These are phyloP conservation scores for Phytopythium montanum DNA, from an alignment of 352 stramenopile species.

Conservation along the genomic window DNA sequence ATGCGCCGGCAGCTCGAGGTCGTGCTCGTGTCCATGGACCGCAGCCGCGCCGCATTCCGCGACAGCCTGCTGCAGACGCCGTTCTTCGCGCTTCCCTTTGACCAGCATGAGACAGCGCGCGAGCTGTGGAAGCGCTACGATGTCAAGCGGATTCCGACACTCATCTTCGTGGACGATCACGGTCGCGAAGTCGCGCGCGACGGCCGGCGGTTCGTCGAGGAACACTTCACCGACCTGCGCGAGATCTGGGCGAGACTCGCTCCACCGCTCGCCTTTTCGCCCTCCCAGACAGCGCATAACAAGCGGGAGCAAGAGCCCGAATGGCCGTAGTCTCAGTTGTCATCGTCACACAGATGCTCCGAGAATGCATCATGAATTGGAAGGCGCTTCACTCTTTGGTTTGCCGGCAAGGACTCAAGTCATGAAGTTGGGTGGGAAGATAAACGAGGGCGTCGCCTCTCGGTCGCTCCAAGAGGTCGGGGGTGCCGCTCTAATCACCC, in stretches of 20 bases:
- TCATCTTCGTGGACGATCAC: slow-evolving; percentile 64
- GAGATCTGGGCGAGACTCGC: slow-evolving; percentile 57
- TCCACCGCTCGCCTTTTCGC: slow-evolving; percentile 12
- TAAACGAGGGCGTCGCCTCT: neutral
- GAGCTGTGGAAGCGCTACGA: slow-evolving; percentile 67
- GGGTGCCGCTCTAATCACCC: too few relatives aligned
- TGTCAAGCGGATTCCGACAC: slow-evolving; percentile 62
- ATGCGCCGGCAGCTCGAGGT: slow-evolving; percentile 63
- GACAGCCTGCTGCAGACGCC: slow-evolving; percentile 55
- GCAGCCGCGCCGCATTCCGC: slow-evolving; percentile 45
- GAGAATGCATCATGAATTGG: neutral
- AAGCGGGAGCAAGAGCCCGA: slow-evolving; percentile 9
- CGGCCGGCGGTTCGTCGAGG: slow-evolving; percentile 55
- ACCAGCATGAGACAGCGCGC: slow-evolving; percentile 42
- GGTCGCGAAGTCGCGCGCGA: slow-evolving; percentile 60
- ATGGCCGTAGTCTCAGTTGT: slow-evolving; percentile 19
- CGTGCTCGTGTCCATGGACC: slow-evolving; percentile 60
- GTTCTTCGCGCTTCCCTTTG: slow-evolving; percentile 54
- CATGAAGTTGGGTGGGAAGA: neutral
- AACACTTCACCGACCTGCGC: slow-evolving; percentile 54
- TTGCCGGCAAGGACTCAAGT: neutral
- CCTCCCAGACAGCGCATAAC: neutral
- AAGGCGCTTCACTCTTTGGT: neutral
- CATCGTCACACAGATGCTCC: neutral
- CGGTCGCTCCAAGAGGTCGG: neutral